Base-by-base conservation (phyloP, 306 rosid species). In the Quercus berberidifolia region DNA sequence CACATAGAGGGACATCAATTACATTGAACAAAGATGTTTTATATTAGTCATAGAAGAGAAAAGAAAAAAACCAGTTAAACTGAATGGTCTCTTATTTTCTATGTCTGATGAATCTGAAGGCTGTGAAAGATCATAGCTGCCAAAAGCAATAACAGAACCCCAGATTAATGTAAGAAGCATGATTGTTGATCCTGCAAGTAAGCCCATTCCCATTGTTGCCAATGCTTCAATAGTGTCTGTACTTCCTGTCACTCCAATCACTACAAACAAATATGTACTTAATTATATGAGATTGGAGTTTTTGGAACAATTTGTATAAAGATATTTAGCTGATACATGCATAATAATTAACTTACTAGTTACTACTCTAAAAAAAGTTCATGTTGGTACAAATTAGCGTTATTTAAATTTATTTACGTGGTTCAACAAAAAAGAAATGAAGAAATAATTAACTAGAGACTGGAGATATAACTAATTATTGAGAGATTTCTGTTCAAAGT, bases 101-200 rank as follows among this genome's bases (percentile, higher is more conserved):
- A 12, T 33, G 4, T 76, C 54, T 5, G 67, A 56, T 31, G 87
- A 69, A 56, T 12, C 46, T 23, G 79, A 65, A 64, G 83, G 30
- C 21, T 49, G 49, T 1, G 88, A 85, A 52, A 85, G 78, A 71
- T 85, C 86, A 38, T 25, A 56, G 79, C 81, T 73, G 31, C 86
- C 88, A 38, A 85, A 79, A 71, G 79, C 76, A 76, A 82, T 49
- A 67, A 82, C 79, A 30, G 77, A 82, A 3, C 82, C 88, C 84
- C 88, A 82, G 5, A 76, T 35, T 25, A 85, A 41, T 19, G 84
- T 82, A n/a, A 85, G 88, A 57, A 62, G 26, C 78, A 79, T 75
- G 59, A 82, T 85, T 51, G 86, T 28, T 31, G 83, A 82, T 52
- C 88, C 88, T 35, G 83, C 78, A 15, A 85, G 74, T 56, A 82